These are phyloP conservation scores for Cucumis sativus DNA, from an alignment of 306 rosid genomes.

Conservation along the genomic window DNA sequence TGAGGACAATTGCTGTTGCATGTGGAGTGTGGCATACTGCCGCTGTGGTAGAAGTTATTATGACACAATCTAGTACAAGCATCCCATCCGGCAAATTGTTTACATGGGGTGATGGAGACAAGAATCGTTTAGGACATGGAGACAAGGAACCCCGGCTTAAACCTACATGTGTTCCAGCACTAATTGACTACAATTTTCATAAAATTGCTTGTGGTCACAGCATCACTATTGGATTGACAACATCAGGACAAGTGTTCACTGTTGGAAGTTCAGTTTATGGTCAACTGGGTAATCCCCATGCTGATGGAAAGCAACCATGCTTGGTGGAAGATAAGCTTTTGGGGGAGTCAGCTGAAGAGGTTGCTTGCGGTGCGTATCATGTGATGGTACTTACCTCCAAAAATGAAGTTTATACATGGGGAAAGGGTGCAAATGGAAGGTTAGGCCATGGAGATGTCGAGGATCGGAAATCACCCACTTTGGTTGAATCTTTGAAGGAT, in stretches of 20 bases:
- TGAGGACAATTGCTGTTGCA: conserved; percentile 85
- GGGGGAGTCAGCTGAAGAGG: conserved; percentile 80
- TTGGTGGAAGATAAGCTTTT: conserved; percentile 70
- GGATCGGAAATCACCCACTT: conserved; percentile 65
- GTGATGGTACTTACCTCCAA: conserved; percentile 80
- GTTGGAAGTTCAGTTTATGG: conserved; percentile 96
- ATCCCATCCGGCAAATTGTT: conserved; percentile 87
- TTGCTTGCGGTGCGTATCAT: conserved; percentile 96
- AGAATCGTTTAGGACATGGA: conserved; percentile 96
- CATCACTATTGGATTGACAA: conserved; percentile 82
- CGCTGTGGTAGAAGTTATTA: conserved; percentile 91
- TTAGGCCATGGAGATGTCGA: conserved; percentile 84
- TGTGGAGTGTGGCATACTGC: conserved; percentile 99
- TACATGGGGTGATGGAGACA: conserved; percentile 99
- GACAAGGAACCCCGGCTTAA: conserved; percentile 81
- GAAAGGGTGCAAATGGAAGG: conserved; percentile 96
- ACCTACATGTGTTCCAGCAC: conserved; percentile 85
- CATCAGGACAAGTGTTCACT: conserved; percentile 71
- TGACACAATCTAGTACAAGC: conserved; percentile 73
- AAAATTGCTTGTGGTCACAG: conserved; percentile 93
- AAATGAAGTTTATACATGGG: conserved; percentile 97
- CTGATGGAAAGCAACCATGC: conserved; percentile 70
- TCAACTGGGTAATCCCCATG: conserved; percentile 71
- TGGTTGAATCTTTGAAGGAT: conserved; percentile 80
- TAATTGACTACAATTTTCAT: conserved; percentile 73